Percentiles rank a stretch among this genome's conserved stretches.
phyloP scores from a whole-genome alignment of 805 yeast genomes.

The Sugiyamaella valdiviana region DNA sequence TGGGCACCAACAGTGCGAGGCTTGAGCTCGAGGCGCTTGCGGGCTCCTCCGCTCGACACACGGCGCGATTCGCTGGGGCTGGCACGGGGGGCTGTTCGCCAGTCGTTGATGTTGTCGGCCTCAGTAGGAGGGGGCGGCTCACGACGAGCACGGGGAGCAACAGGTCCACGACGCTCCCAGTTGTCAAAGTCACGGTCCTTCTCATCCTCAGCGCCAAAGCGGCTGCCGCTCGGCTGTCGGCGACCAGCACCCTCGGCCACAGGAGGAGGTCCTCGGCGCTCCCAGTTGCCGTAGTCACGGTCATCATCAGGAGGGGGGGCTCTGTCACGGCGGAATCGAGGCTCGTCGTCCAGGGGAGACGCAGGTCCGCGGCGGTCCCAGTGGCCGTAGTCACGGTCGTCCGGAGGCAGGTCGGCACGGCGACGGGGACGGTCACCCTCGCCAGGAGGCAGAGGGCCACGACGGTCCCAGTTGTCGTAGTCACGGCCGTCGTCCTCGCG shows the following conservation, averaged over 20 bases:
- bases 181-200: constrained; percentile 43
- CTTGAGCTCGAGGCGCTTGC: constrained; percentile 37
- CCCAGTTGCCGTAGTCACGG: constrained; percentile 42
- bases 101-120: constrained; percentile 24
- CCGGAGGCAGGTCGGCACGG: constrained; percentile 15
- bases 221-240: constrained; percentile 18
- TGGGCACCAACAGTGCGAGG: too few species aligned
- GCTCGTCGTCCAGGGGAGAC: constrained; percentile 45
- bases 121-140: constrained; percentile 30
- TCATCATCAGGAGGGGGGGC: constrained; percentile 31
- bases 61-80: constrained; percentile 21
- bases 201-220: constrained; percentile 17
- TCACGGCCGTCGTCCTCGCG: constrained; percentile 45
- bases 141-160: constrained; percentile 22
- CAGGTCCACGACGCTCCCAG: constrained; percentile 25
- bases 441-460: constrained; percentile 28
- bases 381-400: constrained; percentile 24
- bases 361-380: constrained; percentile 39
- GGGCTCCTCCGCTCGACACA: constrained; percentile 17
- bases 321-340: constrained; percentile 6
- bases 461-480: constrained; percentile 30
- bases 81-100: constrained; percentile 26
- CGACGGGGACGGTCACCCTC: constrained; percentile 28
- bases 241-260: constrained; percentile 3
- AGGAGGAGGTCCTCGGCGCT: constrained; percentile 28